Evolutionary conservation across 1,139 yeast species (phyloP).

Genomic region (Meyerozyma smithsonii): DNA sequence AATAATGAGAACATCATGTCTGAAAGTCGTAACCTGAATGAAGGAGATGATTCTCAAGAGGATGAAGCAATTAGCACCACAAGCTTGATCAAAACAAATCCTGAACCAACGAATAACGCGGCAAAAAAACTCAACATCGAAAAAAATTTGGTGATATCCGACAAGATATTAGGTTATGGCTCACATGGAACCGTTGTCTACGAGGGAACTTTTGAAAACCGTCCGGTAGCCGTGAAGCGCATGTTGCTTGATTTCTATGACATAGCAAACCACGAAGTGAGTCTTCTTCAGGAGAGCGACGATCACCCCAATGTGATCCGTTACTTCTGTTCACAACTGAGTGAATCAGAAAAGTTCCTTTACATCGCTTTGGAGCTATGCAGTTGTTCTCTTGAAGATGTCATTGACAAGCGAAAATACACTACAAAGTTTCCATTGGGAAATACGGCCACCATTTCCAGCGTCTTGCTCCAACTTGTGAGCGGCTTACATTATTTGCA

Average conservation of each 20-base stretch:
- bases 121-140: slow-evolving; percentile 37
- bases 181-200: slow-evolving; percentile 96
- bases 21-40: slow-evolving; percentile 10
- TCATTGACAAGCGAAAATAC: slow-evolving; percentile 52
- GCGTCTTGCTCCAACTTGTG: slow-evolving; percentile 71
- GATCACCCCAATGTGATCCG: slow-evolving; percentile 95
- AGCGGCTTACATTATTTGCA: slow-evolving; percentile 86
- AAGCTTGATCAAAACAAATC: slow-evolving; percentile 23
- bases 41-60: slow-evolving; percentile 11
- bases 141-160: slow-evolving; percentile 61
- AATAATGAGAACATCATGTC: slow-evolving; percentile 13
- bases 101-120: slow-evolving; percentile 14
- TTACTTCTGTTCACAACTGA: slow-evolving; percentile 86
- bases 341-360: slow-evolving; percentile 65
- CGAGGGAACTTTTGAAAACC: slow-evolving; percentile 81
- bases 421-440: slow-evolving; percentile 9
- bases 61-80: slow-evolving; percentile 23
- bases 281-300: slow-evolving; percentile 85
- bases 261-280: slow-evolving; percentile 92
- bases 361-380: slow-evolving; percentile 93
- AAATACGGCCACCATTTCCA: slow-evolving; percentile 30
- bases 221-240: slow-evolving; percentile 94
- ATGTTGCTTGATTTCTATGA: slow-evolving; percentile 92
- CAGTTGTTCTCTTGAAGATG: slow-evolving; percentile 82
- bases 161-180: slow-evolving; percentile 83